Evolutionary conservation across 2,329 filamentous ascomycete genomes (phyloP).

Genomic region (Fusarium pseudoanthophilum): DNA sequence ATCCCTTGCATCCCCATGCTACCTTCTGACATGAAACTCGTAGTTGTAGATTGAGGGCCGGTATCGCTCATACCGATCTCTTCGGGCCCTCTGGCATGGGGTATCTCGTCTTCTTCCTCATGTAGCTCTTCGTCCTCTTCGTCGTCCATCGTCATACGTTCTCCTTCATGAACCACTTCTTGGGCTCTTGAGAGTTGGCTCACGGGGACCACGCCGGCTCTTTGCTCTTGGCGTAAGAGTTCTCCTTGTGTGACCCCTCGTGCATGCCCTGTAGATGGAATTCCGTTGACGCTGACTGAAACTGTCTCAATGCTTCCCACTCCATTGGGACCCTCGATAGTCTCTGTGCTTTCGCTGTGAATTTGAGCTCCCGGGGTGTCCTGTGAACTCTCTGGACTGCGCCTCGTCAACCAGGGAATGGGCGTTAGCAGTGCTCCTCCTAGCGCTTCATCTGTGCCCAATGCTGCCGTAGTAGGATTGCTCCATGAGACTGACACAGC

Average conservation of each 20-base stretch:
- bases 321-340: conserved; percentile 83
- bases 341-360: conserved; percentile 80
- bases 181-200: conserved; percentile 65
- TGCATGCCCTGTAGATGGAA: conserved; percentile 62
- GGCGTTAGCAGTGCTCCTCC: conserved; percentile 92
- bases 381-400: conserved; percentile 46
- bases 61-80: conserved; percentile 88
- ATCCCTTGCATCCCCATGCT: conserved; percentile 64
- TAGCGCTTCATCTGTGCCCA: conserved; percentile 88
- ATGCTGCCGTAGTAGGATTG: conserved; percentile 57
- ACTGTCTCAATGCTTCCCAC: conserved; percentile 84
- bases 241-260: conserved; percentile 83
- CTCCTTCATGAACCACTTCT: conserved; percentile 45
- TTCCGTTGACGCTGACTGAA: conserved; percentile 77
- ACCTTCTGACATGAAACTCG: conserved; percentile 52
- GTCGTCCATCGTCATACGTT: conserved; percentile 41
- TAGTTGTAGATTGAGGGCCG: conserved; percentile 72
- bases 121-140: conserved; percentile 51
- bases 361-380: conserved; percentile 54
- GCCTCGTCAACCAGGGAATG: conserved; percentile 82
- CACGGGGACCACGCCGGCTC: conserved; percentile 80
- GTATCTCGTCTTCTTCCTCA: conserved; percentile 67
- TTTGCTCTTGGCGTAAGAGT: conserved; percentile 85
- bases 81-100: conserved; percentile 86
- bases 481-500: conserved; percentile 58